Evolutionary conservation across 805 yeast species (phyloP).

Genomic region (Ogataea saltuana): DNA sequence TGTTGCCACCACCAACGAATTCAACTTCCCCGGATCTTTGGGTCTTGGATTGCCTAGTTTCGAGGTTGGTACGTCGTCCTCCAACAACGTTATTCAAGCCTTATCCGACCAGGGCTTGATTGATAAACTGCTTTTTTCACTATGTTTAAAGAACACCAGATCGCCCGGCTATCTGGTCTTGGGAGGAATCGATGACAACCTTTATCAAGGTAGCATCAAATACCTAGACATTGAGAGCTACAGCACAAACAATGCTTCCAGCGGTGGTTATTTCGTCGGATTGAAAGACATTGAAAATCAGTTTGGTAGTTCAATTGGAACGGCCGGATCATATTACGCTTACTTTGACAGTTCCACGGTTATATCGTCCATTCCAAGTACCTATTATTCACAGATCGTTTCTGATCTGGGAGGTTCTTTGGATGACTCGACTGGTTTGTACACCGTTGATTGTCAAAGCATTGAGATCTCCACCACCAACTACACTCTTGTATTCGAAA

Average conservation of each 20-base stretch:
- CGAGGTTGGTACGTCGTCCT: slow-evolving; percentile 11
- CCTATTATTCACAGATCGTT: slow-evolving; percentile 20
- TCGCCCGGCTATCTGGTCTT: slow-evolving; percentile 32
- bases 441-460: slow-evolving; percentile 25
- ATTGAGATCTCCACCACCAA: slow-evolving; percentile 15
- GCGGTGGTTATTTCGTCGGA: slow-evolving; percentile 22
- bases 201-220: slow-evolving; percentile 26
- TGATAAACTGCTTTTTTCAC: slow-evolving; percentile 28
- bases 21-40: slow-evolving; percentile 19
- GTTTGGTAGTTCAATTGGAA: slow-evolving; percentile 13
- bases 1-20: slow-evolving; percentile 20
- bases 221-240: slow-evolving; percentile 19
- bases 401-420: slow-evolving; percentile 19
- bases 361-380: slow-evolving; percentile 47
- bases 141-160: slow-evolving; percentile 29
- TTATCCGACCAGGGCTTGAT: slow-evolving; percentile 33
- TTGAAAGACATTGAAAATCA: slow-evolving; percentile 16
- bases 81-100: slow-evolving; percentile 26
- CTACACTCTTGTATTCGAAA: slow-evolving; percentile 20
- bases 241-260: slow-evolving; percentile 9
- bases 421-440: slow-evolving; percentile 21
- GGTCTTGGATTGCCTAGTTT: slow-evolving; percentile 23
- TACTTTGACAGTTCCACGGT: slow-evolving; percentile 60
- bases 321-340: slow-evolving; percentile 31
- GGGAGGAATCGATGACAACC: slow-evolving; percentile 36